Base-by-base conservation (phyloP, 169 alveolate species). In the Plasmodium sp. region DNA sequence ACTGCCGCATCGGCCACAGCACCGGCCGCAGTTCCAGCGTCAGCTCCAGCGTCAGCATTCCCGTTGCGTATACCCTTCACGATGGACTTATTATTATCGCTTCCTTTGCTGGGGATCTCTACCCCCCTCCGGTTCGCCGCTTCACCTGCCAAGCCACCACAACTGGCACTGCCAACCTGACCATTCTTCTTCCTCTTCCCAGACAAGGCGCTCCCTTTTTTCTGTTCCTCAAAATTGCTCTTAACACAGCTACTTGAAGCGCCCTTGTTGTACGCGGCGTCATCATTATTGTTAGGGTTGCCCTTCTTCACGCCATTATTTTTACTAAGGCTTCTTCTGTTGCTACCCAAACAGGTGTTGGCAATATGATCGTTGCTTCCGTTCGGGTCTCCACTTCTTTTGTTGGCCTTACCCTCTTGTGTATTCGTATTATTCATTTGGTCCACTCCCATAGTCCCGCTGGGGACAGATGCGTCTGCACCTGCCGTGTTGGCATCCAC, bases 281-380 rank as follows among this genome's bases (percentile, higher is more conserved):
- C 71, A 84, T 62, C 74, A 9, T 84, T 84, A 84, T 67, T 41
- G 33, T 34, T 82, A 34, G 5, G 10, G 79, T 31, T 84, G 51
- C 48, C 39, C 39, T 84, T 41, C 2, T 16, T 84, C 48, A 62
- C 45, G 14, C 56, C 51, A 41, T 67, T 82, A 14, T 79, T 22
- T 43, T 27, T 84, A 41, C 36, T 43, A 41, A 34, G 72, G 22
- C 34, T 72, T 16, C 36, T 67, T 31, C 56, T 71, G 34, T 18
- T 72, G 9, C 34, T 67, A n/a, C 10, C 18, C n/a, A 22, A 22
- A 71, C 51, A 48, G 71, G 18, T 33, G 34, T 84, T 84, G n/a
- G 31, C 48, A 6, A 22, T 31, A 62, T 27, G n/a, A 10, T 71
- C 18, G 2, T 43, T 72, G 34, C 33, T 45, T 54, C 18, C 43